Base-by-base conservation (phyloP, 345 rosid genomes). In the Sonneratia caseolaris region DNA sequence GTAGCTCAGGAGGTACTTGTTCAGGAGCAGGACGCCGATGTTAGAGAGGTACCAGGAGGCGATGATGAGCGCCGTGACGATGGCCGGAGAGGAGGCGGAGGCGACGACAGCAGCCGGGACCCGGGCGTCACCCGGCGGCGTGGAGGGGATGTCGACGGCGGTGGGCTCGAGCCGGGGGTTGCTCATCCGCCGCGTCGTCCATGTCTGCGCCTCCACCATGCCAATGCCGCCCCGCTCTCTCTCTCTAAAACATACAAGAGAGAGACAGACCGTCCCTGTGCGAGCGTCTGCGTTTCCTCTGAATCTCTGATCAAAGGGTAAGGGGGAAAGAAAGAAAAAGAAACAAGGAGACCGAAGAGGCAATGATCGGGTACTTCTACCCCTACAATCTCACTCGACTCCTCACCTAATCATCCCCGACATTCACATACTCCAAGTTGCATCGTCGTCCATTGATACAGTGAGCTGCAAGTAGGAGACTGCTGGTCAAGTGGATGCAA, bases 151-250 rank as follows among this genome's bases (percentile, higher is more conserved):
- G 83, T 92, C 93, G 51, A 95, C 72, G 79, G 75, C 70, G 71
- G 79, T 78, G 73, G 87, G 68, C 62, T 83, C 81, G 74, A 95
- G 72, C 59, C 97, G 83, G 32, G 97, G 97, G 65, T 95, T 95
- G 93, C 97, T 90, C 98, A 95, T 89, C 70, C 99, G 81, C 84
- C 98, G 81, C 27, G 99, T 95, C 11, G 97, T 84, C 99, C 98
- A 95, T 90, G 97, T 79, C 79, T 95, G 99, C 32, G 97, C 90
- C 83, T 95, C 99, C 78, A 95, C 96, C 99, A 95, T 93, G 38
- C 69, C 69, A 56, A 48, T 51, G 37, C 59, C 53, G 35, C 56
- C 51, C 2, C 14, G 51, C 51, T 45, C 0, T 38, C 71, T 71
- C 80, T 71, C 73, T 73, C 78, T 8, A 19, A 42, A 42, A 42